phyloP scores from a whole-genome alignment of 768 basidiomycete species.

The Auricularia sp. region DNA sequence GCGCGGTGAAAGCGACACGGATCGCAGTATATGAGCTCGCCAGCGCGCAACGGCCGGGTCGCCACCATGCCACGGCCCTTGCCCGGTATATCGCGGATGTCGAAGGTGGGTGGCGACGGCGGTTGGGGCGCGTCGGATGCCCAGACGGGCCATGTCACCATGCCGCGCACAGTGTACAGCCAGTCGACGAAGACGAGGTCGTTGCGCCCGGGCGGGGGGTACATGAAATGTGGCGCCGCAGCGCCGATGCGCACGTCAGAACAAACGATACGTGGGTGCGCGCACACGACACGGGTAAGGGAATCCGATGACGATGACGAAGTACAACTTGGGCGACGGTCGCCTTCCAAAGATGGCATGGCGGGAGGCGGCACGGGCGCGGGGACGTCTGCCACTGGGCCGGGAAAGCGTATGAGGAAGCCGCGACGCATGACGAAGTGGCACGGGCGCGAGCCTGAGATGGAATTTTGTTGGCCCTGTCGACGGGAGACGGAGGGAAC shows the following conservation, averaged over 20 bases:
- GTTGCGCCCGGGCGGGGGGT: background rate
- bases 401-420: background rate
- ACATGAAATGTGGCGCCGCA: background rate
- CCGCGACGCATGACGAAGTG: background rate
- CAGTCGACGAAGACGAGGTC: background rate
- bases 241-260: background rate
- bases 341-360: no score
- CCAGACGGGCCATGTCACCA: background rate
- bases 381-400: no score
- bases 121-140: background rate
- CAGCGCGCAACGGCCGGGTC: background rate
- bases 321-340: no score
- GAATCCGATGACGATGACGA: background rate
- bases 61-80: conserved; percentile 4
- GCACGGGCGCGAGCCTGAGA: no score
- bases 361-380: no score
- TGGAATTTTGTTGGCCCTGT: no score
- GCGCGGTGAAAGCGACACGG: no score
- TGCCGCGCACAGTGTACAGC: background rate
- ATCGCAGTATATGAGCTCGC: conserved; percentile 4
- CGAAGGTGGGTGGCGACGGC: background rate
- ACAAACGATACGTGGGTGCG: background rate
- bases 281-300: background rate
- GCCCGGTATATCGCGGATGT: conserved; percentile 2
- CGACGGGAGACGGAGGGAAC: no score